Percentiles rank a stretch among this genome's conserved stretches.
These are phyloP conservation scores for Phytophthora constricta DNA, from an alignment of 352 stramenopile genomes.

Conservation along the genomic window DNA sequence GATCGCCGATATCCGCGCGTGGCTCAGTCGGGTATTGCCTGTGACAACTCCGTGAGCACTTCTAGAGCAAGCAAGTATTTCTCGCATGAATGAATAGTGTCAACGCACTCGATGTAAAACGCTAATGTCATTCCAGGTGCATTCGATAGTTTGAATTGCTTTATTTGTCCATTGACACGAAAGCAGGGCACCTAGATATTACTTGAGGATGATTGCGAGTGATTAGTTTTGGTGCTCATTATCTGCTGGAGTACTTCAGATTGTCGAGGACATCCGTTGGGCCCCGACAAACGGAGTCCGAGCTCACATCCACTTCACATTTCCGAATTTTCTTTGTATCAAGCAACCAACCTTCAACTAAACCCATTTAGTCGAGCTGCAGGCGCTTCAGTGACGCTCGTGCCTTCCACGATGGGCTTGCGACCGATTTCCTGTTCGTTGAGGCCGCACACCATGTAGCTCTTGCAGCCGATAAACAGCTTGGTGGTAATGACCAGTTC, in stretches of 20 bases:
- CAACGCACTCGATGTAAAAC: too few relatives aligned
- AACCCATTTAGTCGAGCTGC: constrained; percentile 30
- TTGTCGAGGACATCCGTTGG: too few relatives aligned
- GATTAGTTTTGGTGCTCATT: neutral
- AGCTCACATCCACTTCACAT: neutral
- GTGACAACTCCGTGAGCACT: too few relatives aligned
- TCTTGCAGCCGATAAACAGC: constrained; percentile 44
- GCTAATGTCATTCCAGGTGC: too few relatives aligned
- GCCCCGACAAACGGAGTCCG: too few relatives aligned
- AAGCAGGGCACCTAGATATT: too few relatives aligned
- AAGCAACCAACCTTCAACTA: neutral
- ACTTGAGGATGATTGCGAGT: too few relatives aligned
- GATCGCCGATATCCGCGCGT: constrained; percentile 55
- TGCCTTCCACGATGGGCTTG: constrained; percentile 44
- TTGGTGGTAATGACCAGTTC: constrained; percentile 68
- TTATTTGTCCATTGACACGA: too few relatives aligned
- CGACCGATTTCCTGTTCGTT: constrained; percentile 34
- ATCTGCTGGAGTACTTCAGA: neutral
- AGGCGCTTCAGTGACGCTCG: neutral
- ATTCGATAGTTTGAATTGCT: too few relatives aligned
- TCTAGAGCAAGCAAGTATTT: too few relatives aligned
- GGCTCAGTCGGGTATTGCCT: constrained; percentile 59
- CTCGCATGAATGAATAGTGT: too few relatives aligned
- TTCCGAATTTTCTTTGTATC: neutral
- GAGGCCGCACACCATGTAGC: constrained; percentile 7